Evolutionary conservation across 2,329 filamentous ascomycete species (phyloP).

Genomic region (Aspergillus pseudoviridinutans): DNA sequence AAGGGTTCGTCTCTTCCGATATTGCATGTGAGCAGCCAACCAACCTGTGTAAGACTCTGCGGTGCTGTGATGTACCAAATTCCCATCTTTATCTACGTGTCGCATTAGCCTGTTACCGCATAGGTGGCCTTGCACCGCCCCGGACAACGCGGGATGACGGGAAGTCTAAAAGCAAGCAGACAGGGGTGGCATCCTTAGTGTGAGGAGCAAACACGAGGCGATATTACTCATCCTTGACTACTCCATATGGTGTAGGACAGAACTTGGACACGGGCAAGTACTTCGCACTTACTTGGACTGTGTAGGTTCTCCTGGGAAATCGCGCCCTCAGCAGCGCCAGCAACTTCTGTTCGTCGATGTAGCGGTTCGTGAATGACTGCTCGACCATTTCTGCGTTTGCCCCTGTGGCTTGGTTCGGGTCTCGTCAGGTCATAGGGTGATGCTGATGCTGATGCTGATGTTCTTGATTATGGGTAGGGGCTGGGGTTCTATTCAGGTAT

Average conservation of each 20-base stretch:
- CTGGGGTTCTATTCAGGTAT: background rate
- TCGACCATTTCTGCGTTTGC: background rate
- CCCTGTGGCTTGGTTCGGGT: background rate
- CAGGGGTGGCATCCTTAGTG: too few relatives aligned
- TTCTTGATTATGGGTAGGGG: background rate
- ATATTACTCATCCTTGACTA: too few relatives aligned
- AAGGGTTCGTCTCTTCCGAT: background rate
- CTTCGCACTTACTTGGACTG: background rate
- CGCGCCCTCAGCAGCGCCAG: slow-evolving; percentile 1
- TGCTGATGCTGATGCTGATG: background rate
- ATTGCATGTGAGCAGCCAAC: background rate
- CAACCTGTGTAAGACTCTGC: slow-evolving; percentile 1
- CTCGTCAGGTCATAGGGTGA: background rate
- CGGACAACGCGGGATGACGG: too few relatives aligned
- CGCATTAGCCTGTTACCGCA: background rate
- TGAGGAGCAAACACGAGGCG: background rate
- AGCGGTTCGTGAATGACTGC: slow-evolving; percentile 2
- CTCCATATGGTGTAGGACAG: too few relatives aligned
- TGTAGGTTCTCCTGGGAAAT: slow-evolving; percentile 1
- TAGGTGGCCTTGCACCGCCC: too few relatives aligned
- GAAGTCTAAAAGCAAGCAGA: background rate
- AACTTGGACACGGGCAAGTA: too few relatives aligned
- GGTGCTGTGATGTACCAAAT: slow-evolving; percentile 1
- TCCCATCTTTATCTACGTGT: slow-evolving; percentile 1
- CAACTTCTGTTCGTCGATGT: slow-evolving; percentile 1